Percentiles rank a stretch among this genome's conserved stretches.
These are phyloP conservation scores for Acmispon strigosus DNA, from an alignment of 306 rosid species.

Conservation along the genomic window DNA sequence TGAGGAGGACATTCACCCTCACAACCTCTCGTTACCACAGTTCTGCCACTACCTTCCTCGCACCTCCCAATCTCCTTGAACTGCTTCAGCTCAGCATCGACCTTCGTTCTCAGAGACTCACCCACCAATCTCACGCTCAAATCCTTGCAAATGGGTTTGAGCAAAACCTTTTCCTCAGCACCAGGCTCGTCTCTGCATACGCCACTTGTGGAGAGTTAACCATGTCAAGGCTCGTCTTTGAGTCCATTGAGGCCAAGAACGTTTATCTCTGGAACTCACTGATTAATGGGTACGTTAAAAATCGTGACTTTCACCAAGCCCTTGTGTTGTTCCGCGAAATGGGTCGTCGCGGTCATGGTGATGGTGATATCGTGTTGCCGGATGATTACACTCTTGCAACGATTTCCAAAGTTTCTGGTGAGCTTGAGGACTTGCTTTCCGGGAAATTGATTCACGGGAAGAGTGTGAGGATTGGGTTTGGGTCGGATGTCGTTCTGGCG, in stretches of 20 bases:
- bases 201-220: constrained; percentile 27
- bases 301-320: constrained; percentile 25
- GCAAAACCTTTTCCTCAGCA: constrained; percentile 52
- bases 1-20: constrained; percentile 22
- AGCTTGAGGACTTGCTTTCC: constrained; percentile 33
- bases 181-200: constrained; percentile 72
- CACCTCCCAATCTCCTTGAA: constrained; percentile 26
- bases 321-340: constrained; percentile 43
- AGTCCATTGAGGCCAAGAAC: constrained; percentile 31
- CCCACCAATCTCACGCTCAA: constrained; percentile 56
- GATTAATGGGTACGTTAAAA: constrained; percentile 49
- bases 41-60: constrained; percentile 26
- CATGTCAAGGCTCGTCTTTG: constrained; percentile 41
- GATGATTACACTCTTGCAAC: constrained; percentile 72
- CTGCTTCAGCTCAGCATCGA: constrained; percentile 43
- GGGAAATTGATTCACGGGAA: constrained; percentile 65
- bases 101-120: constrained; percentile 33
- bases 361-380: constrained; percentile 15
- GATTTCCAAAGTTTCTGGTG: constrained; percentile 55
- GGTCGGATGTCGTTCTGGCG: constrained; percentile 45
- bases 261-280: constrained; percentile 63
- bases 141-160: constrained; percentile 47
- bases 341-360: constrained; percentile 18
- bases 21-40: constrained; percentile 33
- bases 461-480: constrained; percentile 48